phyloP scores from a whole-genome alignment of 441 rosid species.

The Gossypium lobatum region DNA sequence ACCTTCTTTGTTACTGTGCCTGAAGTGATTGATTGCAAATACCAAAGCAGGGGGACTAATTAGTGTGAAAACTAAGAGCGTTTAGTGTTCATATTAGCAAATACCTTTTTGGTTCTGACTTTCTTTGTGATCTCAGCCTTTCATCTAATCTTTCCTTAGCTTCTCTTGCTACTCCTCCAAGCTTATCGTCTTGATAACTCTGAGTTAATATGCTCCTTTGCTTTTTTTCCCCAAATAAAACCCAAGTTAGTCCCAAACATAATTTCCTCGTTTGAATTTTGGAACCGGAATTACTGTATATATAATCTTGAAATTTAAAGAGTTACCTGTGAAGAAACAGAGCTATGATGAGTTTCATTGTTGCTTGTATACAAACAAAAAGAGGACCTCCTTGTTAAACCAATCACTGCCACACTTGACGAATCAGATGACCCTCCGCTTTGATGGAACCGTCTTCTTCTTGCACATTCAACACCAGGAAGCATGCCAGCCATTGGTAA shows the following conservation, averaged over 20 bases:
- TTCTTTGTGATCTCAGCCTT: conserved; percentile 46
- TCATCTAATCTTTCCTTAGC: conserved; percentile 74
- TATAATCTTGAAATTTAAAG: not conserved
- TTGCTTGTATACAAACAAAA: conserved; percentile 57
- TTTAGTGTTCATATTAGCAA: not conserved
- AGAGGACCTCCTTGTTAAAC: conserved; percentile 51
- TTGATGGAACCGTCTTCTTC: conserved; percentile 70
- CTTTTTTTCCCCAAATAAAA: conserved; percentile 9
- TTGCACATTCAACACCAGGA: conserved; percentile 83
- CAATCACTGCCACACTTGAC: conserved; percentile 20
- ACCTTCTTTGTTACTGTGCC: conserved; percentile 25
- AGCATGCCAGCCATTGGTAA: conserved; percentile 75
- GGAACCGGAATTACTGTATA: not conserved
- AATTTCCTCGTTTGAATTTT: not conserved
- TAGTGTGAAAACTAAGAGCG: not conserved
- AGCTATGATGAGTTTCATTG: conserved; percentile 36
- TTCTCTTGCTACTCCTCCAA: conserved; percentile 56
- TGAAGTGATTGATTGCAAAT: conserved; percentile 17
- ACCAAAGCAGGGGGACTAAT: not conserved
- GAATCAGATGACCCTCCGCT: conserved; percentile 41
- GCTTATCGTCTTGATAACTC: conserved; percentile 43
- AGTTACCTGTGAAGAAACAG: conserved; percentile 47
- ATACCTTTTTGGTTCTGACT: conserved; percentile 36
- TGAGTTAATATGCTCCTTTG: conserved; percentile 27
- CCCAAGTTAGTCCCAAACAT: not conserved